phyloP scores from a whole-genome alignment of 176 grass and related monocot species.

The Oryza glumipatula region DNA sequence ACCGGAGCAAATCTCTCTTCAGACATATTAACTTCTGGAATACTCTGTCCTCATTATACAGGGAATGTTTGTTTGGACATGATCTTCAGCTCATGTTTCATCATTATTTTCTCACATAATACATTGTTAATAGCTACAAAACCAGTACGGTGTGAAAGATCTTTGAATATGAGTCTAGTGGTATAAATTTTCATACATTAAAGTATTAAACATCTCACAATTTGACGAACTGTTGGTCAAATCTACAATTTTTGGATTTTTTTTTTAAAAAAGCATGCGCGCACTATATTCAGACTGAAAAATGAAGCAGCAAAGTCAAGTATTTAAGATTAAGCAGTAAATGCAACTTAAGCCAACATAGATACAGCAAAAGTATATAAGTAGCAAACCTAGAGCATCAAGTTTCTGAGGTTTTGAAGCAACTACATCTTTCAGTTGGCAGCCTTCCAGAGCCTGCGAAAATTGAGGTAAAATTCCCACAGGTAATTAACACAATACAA shows the following conservation, averaged over 20 bases:
- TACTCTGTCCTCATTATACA: neutral
- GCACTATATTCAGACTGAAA: no score
- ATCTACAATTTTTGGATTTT: no score
- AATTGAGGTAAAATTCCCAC: constrained; percentile 13
- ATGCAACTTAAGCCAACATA: constrained; percentile 2
- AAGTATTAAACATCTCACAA: no score
- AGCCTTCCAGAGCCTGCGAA: constrained; percentile 85
- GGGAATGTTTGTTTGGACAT: neutral
- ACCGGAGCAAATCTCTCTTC: no score
- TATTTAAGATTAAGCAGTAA: constrained; percentile 2
- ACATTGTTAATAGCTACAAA: neutral
- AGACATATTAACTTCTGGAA: neutral
- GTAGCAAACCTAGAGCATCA: constrained; percentile 69
- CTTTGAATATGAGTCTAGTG: no score
- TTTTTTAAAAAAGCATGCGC: no score
- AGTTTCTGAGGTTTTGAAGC: constrained; percentile 87
- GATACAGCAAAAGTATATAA: constrained; percentile 5
- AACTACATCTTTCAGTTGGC: constrained; percentile 88
- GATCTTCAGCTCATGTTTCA: neutral
- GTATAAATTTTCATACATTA: no score
- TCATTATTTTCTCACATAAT: neutral
- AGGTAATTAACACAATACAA: neutral
- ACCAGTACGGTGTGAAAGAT: no score
- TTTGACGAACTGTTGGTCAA: no score
- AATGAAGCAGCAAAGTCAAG: neutral